phyloP scores from a whole-genome alignment of 164 flowering plant genomes.

The Annona cherimola region DNA sequence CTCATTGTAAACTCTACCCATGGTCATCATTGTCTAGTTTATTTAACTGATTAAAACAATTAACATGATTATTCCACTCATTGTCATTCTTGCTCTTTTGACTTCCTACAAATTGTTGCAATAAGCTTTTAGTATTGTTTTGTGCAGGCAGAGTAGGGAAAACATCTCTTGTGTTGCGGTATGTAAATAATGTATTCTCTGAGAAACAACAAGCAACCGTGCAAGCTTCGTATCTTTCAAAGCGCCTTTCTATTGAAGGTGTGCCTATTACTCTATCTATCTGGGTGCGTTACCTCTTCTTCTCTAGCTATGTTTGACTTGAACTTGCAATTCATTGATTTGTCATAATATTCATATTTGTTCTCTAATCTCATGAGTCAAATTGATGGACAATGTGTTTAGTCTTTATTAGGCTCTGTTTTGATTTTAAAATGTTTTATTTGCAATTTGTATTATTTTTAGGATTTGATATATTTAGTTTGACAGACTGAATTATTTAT shows the following conservation, averaged over 20 bases:
- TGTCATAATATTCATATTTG: neutral
- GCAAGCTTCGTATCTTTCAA: conserved; percentile 30
- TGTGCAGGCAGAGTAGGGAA: conserved; percentile 32
- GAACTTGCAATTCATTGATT: neutral
- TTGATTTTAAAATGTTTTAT: no score
- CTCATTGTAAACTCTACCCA: neutral
- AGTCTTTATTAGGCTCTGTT: no score
- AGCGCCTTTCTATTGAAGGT: conserved; percentile 27
- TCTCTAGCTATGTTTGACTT: neutral
- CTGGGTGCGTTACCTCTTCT: conserved; percentile 22
- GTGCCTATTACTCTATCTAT: conserved; percentile 29
- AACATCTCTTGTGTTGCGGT: conserved; percentile 28
- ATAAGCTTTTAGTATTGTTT: neutral
- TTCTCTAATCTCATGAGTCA: no score
- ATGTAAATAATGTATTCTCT: conserved; percentile 24
- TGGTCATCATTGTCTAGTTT: neutral
- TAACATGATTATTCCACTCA: neutral
- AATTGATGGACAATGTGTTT: no score
- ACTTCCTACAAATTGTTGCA: neutral
- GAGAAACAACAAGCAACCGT: conserved; percentile 32
- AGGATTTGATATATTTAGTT: no score
- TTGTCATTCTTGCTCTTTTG: neutral
- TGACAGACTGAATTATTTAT: no score
- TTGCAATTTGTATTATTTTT: no score
- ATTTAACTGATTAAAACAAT: neutral